phyloP scores from a whole-genome alignment of 495 filamentous ascomycete genomes.

The Friedmanniomyces endolithicus region DNA sequence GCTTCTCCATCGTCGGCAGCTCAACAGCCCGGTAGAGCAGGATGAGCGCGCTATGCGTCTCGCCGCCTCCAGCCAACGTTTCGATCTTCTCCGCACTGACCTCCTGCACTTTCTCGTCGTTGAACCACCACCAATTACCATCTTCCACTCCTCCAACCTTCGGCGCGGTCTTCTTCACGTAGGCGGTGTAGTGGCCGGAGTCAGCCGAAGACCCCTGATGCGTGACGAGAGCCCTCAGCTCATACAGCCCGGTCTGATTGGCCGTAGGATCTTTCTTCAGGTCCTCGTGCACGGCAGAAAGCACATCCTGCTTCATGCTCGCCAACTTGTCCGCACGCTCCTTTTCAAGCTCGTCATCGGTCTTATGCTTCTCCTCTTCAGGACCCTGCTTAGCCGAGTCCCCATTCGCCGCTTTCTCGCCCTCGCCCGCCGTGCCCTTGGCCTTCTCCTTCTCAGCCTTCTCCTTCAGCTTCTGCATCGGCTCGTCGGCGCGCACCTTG shows the following conservation, averaged over 20 bases:
- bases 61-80: constrained; percentile 81
- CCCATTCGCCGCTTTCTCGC: constrained; percentile 44
- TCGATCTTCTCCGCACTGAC: constrained; percentile 86
- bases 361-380: constrained; percentile 62
- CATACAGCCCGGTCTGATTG: constrained; percentile 88
- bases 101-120: constrained; percentile 93
- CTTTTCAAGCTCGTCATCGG: constrained; percentile 80
- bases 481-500: constrained; percentile 29
- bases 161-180: constrained; percentile 79
- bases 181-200: constrained; percentile 94
- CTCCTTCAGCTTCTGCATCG: constrained; percentile 30
- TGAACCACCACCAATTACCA: constrained; percentile 99
- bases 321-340: constrained; percentile 63
- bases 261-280: constrained; percentile 63
- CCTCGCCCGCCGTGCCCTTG: constrained; percentile 40
- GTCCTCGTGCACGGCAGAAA: constrained; percentile 57
- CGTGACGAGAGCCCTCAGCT: constrained; percentile 88
- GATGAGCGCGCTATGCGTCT: constrained; percentile 89
- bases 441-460: constrained; percentile 37
- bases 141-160: constrained; percentile 56
- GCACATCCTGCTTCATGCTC: constrained; percentile 70
- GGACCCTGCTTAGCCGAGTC: constrained; percentile 68
- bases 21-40: constrained; percentile 81
- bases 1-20: constrained; percentile 33
- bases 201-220: constrained; percentile 95